These are phyloP conservation scores for Pisolithus microcarpus DNA, from an alignment of 768 basidiomycete species.

Conservation along the genomic window DNA sequence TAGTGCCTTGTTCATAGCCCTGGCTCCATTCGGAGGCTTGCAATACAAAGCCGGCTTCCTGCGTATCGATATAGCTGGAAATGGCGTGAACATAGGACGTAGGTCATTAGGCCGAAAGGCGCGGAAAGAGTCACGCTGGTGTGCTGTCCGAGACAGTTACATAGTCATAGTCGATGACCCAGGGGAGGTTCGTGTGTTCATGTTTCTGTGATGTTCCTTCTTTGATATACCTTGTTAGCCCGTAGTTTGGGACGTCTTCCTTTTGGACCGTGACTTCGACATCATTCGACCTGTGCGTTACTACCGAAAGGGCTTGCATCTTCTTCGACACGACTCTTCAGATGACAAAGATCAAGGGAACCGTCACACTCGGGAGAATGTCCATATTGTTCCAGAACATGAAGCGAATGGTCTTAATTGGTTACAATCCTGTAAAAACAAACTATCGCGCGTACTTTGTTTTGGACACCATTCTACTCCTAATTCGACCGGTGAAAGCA, in stretches of 20 bases:
- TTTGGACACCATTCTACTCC: conserved; percentile 17
- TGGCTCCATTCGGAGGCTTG: conserved; percentile 73
- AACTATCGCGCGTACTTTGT: conserved; percentile 41
- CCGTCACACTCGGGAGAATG: conserved; percentile 14
- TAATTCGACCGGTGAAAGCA: conserved; percentile 6
- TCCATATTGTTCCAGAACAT: conserved; percentile 13
- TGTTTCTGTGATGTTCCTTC: not conserved
- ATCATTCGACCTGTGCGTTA: conserved; percentile 88
- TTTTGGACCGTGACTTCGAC: conserved; percentile 81
- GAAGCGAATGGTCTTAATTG: conserved; percentile 33
- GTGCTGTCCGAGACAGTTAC: conserved; percentile 87
- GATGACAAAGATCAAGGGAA: conserved; percentile 20
- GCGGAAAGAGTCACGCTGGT: conserved; percentile 75
- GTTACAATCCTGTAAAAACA: conserved; percentile 43
- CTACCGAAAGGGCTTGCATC: conserved; percentile 76
- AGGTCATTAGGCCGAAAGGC: conserved; percentile 54
- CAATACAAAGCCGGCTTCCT: conserved; percentile 92
- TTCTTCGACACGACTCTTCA: conserved; percentile 40
- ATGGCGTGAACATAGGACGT: conserved; percentile 53
- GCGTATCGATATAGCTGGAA: conserved; percentile 46
- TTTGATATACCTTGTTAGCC: conserved; percentile 36
- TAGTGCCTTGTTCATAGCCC: conserved; percentile 74
- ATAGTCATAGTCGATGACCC: conserved; percentile 81
- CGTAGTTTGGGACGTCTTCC: conserved; percentile 89
- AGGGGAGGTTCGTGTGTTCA: conserved; percentile 56